These are phyloP conservation scores for Extremus antarcticus DNA, from an alignment of 495 filamentous ascomycete genomes.

Conservation along the genomic window DNA sequence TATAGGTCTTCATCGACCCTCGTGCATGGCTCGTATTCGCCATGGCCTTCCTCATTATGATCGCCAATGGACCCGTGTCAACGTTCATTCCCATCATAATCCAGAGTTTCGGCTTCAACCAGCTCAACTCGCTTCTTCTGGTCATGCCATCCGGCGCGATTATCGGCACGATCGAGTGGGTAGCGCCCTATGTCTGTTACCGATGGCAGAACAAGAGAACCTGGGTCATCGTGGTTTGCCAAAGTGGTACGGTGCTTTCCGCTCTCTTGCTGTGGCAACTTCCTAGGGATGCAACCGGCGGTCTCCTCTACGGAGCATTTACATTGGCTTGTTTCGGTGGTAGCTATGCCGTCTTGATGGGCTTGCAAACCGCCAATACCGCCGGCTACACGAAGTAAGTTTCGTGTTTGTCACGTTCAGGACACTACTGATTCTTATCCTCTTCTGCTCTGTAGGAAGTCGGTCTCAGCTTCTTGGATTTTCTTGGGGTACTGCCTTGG, in stretches of 20 bases:
- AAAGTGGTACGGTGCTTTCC: constrained; percentile 22
- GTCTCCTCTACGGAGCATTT: constrained; percentile 34
- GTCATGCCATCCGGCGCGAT: constrained; percentile 33
- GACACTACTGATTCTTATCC: too few relatives aligned
- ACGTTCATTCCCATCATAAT: constrained; percentile 36
- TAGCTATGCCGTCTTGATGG: constrained; percentile 30
- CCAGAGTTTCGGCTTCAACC: constrained; percentile 36
- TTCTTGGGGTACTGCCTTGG: not conserved
- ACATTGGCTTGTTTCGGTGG: constrained; percentile 28
- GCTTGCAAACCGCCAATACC: constrained; percentile 37
- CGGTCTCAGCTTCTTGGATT: not conserved
- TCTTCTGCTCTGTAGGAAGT: too few relatives aligned
- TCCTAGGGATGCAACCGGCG: constrained; percentile 28
- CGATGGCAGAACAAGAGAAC: constrained; percentile 8
- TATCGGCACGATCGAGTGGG: constrained; percentile 30
- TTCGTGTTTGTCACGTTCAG: too few relatives aligned
- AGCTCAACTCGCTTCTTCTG: constrained; percentile 36
- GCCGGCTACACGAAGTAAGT: constrained; percentile 18
- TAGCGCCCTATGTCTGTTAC: constrained; percentile 29
- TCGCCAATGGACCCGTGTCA: constrained; percentile 36
- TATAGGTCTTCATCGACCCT: constrained; percentile 33
- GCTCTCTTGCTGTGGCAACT: constrained; percentile 31
- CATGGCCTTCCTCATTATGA: constrained; percentile 34
- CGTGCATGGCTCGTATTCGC: constrained; percentile 34
- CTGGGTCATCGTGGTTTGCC: constrained; percentile 17